Conservation (phyloP, 116 monocot species). For the Iris pallida region DNA sequence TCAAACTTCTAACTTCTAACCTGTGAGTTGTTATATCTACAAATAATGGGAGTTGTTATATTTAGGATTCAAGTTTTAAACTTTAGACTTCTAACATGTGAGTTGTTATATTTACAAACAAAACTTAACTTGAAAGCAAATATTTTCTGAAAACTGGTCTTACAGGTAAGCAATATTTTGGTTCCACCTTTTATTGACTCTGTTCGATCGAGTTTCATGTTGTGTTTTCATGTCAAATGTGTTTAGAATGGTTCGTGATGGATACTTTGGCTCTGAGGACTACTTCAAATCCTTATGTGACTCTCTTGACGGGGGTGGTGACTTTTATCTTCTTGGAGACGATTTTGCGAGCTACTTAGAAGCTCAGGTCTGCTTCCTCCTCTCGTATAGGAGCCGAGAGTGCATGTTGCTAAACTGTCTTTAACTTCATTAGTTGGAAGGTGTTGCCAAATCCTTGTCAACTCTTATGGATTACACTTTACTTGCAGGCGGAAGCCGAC, state of each 20-base stretch:
- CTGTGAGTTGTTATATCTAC: too few relatives aligned
- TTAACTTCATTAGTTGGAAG: not conserved
- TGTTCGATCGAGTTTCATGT: not conserved
- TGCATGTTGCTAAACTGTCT: too few relatives aligned
- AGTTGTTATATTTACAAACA: too few relatives aligned
- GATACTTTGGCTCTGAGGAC: constrained; percentile 26
- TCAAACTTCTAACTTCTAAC: too few relatives aligned
- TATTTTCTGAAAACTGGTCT: too few relatives aligned
- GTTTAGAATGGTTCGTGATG: constrained; percentile 33
- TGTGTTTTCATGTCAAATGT: not conserved
- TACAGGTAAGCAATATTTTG: too few relatives aligned
- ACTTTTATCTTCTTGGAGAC: constrained; percentile 31
- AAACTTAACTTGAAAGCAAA: too few relatives aligned
- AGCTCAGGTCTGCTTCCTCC: constrained; percentile 22
- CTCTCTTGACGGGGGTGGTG: constrained; percentile 16
- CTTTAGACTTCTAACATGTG: too few relatives aligned
- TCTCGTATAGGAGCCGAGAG: not conserved
- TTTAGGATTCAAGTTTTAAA: too few relatives aligned
- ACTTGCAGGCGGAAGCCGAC: constrained; percentile 30
- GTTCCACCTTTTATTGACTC: too few relatives aligned
- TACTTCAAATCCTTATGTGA: constrained; percentile 38
- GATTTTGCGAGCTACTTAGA: constrained; percentile 30
- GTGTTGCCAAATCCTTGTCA: not conserved
- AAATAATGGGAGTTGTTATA: too few relatives aligned
- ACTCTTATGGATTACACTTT: not conserved